Evolutionary conservation across 2,329 filamentous ascomycete species (phyloP).

Genomic region (Phoma sp.): DNA sequence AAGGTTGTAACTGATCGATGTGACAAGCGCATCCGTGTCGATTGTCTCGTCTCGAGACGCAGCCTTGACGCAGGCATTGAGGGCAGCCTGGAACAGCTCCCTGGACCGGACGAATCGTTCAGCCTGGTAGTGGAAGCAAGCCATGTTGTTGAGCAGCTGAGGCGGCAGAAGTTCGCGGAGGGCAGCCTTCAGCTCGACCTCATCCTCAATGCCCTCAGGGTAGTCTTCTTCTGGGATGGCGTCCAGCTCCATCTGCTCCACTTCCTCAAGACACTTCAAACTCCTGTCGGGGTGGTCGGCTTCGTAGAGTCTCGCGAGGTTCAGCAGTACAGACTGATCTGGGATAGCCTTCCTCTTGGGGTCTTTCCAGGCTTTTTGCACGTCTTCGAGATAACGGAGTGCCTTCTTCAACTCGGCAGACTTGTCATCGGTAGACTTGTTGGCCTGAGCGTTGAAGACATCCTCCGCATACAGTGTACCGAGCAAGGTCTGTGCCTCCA

Average conservation of each 20-base stretch:
- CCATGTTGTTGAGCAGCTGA: slow-evolving; percentile 95
- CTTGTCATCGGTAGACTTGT: slow-evolving; percentile 84
- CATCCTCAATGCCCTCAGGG: slow-evolving; percentile 60
- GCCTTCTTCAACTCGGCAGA: slow-evolving; percentile 85
- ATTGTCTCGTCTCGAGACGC: slow-evolving; percentile 76
- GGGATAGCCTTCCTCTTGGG: slow-evolving; percentile 81
- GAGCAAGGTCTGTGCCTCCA: slow-evolving; percentile 91
- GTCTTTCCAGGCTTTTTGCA: slow-evolving; percentile 90
- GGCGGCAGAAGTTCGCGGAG: slow-evolving; percentile 84
- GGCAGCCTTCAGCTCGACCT: slow-evolving; percentile 61
- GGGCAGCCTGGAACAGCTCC: slow-evolving; percentile 88
- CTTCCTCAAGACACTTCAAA: slow-evolving; percentile 87
- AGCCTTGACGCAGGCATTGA: slow-evolving; percentile 85
- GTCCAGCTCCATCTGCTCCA: slow-evolving; percentile 87
- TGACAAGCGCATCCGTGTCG: slow-evolving; percentile 90
- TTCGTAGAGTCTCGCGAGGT: slow-evolving; percentile 91
- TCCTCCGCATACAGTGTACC: slow-evolving; percentile 95
- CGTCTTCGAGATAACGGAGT: slow-evolving; percentile 80
- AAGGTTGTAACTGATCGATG: slow-evolving; percentile 96
- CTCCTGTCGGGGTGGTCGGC: slow-evolving; percentile 85
- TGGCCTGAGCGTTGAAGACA: slow-evolving; percentile 79
- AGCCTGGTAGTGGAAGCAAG: slow-evolving; percentile 89
- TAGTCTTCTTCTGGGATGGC: slow-evolving; percentile 76
- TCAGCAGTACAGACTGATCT: slow-evolving; percentile 87
- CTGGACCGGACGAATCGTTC: slow-evolving; percentile 82